Percentiles rank a stretch among this genome's conserved stretches.
phyloP scores from a whole-genome alignment of 345 rosid genomes.

The Populus nigra region DNA sequence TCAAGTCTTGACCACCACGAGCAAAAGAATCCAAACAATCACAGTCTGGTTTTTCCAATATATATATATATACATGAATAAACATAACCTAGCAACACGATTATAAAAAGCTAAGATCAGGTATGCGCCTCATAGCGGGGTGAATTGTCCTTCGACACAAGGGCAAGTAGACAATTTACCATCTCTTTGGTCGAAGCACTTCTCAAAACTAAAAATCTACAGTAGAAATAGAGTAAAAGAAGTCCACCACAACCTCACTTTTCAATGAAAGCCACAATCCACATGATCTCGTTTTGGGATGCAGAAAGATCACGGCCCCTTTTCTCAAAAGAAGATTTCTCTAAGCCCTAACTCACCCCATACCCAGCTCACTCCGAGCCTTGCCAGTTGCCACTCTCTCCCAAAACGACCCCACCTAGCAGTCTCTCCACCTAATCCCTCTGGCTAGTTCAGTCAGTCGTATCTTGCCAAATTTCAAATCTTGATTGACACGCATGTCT shows the following conservation, averaged over 20 bases:
- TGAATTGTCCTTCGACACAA: not conserved
- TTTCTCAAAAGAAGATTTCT: slow-evolving; percentile 34
- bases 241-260: slow-evolving; percentile 33
- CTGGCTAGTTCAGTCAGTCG: not conserved
- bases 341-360: slow-evolving; percentile 16
- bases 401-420: not conserved
- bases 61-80: not conserved
- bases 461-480: slow-evolving; percentile 24
- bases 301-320: slow-evolving; percentile 37
- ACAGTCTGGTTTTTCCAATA: not conserved
- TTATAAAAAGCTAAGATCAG: not conserved
- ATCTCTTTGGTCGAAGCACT: slow-evolving; percentile 19
- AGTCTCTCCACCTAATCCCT: slow-evolving; percentile 11
- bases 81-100: not conserved
- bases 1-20: not conserved
- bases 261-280: slow-evolving; percentile 34
- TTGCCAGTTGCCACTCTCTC: not conserved
- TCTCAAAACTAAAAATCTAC: slow-evolving; percentile 18
- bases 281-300: slow-evolving; percentile 55
- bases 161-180: slow-evolving; percentile 4
- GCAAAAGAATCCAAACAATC: not conserved
- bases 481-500: slow-evolving; percentile 26
- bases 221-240: slow-evolving; percentile 7
- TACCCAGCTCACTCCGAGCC: slow-evolving; percentile 26
- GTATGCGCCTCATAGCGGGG: not conserved